phyloP scores from a whole-genome alignment of 805 yeast species.

The Schizosaccharomyces japonicus region DNA sequence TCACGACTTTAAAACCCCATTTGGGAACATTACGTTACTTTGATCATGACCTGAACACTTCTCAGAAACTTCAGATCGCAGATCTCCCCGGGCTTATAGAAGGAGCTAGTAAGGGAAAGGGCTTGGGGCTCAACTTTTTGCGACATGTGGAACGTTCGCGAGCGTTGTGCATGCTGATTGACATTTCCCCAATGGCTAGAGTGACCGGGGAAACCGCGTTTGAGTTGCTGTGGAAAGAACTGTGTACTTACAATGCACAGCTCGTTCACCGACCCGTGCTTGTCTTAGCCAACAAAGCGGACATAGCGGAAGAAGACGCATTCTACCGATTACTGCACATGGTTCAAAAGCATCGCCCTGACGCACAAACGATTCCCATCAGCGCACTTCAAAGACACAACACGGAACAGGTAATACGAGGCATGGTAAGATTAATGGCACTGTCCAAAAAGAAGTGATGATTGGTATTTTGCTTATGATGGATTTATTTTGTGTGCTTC shows the following conservation, averaged over 20 bases:
- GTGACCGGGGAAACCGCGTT: conserved; percentile 28
- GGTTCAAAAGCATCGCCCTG: not conserved
- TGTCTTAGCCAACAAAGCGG: conserved; percentile 88
- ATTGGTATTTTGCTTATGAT: not conserved
- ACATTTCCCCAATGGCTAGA: conserved; percentile 25
- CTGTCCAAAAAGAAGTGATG: not conserved
- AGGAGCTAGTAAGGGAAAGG: conserved; percentile 63
- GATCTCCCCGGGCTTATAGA: conserved; percentile 89
- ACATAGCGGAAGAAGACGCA: conserved; percentile 19
- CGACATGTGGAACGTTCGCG: conserved; percentile 81
- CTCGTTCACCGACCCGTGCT: conserved; percentile 37
- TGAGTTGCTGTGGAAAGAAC: conserved; percentile 40
- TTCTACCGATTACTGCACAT: not conserved
- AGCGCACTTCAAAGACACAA: not conserved
- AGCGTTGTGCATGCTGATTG: conserved; percentile 74
- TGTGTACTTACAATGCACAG: conserved; percentile 31
- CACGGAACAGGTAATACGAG: not conserved
- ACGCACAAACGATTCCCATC: not conserved
- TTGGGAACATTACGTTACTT: conserved; percentile 51
- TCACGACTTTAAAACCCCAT: conserved; percentile 78
- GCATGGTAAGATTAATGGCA: not conserved
- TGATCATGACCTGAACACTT: conserved; percentile 30
- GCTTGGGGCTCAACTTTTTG: conserved; percentile 81
- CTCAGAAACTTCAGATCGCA: conserved; percentile 60
- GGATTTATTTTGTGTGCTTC: not conserved